Percentiles rank a stretch among this genome's conserved stretches.
phyloP scores from a whole-genome alignment of 345 rosid species.

The Gossypium raimondii region DNA sequence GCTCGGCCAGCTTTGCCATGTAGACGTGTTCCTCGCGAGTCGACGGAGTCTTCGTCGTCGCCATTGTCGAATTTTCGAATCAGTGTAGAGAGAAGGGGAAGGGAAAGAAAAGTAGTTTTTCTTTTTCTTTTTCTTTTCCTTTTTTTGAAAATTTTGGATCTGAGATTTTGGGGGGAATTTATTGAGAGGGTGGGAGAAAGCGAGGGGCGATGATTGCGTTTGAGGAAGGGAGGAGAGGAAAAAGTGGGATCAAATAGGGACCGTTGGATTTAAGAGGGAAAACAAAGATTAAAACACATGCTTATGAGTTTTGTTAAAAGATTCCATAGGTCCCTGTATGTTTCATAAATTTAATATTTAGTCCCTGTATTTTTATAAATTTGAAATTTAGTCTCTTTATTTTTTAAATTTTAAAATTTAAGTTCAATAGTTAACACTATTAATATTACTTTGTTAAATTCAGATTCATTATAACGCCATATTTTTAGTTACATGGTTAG shows the following conservation, averaged over 20 bases:
- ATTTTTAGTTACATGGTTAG: no score
- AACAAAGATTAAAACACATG: not conserved
- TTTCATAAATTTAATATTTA: no score
- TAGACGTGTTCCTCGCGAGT: not conserved
- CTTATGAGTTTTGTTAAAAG: no score
- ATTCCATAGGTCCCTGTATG: no score
- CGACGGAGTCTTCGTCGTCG: not conserved
- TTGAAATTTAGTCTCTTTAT: no score
- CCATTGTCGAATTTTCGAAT: not conserved
- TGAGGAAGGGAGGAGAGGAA: slow-evolving; percentile 21
- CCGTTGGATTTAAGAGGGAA: slow-evolving; percentile 47
- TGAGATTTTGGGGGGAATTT: not conserved
- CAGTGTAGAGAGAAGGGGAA: not conserved
- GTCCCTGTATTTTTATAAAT: no score
- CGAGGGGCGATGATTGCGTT: not conserved
- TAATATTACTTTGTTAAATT: no score
- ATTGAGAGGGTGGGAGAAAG: not conserved
- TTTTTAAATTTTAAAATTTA: no score
- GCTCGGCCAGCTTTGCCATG: slow-evolving; percentile 9
- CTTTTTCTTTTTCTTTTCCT: no score
- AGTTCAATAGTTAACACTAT: no score
- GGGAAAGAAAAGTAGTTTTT: not conserved
- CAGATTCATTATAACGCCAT: no score
- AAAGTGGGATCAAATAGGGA: slow-evolving; percentile 24
- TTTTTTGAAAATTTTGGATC: not conserved